phyloP scores from a whole-genome alignment of 2,329 filamentous ascomycete genomes.

The Ilyonectria robusta region DNA sequence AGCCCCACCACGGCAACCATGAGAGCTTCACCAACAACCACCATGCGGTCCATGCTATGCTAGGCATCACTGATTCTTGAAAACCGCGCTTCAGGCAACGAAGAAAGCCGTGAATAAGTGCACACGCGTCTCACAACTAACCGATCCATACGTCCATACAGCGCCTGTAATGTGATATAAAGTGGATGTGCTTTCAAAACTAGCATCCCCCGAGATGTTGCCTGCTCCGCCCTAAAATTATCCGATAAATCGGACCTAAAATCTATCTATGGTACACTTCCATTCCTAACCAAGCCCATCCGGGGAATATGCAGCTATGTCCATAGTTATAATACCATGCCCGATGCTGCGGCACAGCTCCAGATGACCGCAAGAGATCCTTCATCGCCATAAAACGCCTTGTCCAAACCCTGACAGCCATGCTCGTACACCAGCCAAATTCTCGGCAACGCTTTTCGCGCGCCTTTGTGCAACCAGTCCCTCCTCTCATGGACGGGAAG shows the following conservation, averaged over 20 bases:
- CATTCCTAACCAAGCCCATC: conserved; percentile 18
- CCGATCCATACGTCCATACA: background rate
- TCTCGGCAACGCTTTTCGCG: conserved; percentile 8
- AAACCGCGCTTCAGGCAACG: background rate
- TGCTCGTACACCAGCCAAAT: conserved; percentile 25
- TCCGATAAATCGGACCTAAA: conserved; percentile 13
- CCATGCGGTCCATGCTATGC: background rate
- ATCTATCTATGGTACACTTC: conserved; percentile 28
- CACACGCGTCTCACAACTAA: background rate
- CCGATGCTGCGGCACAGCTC: conserved; percentile 48
- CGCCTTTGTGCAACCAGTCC: background rate
- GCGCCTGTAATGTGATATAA: background rate
- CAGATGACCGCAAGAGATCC: conserved; percentile 51
- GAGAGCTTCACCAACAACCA: conserved; percentile 19
- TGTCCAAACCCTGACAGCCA: conserved; percentile 39
- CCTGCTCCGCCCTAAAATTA: conserved; percentile 10
- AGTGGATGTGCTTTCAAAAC: conserved; percentile 11
- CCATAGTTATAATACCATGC: conserved; percentile 20
- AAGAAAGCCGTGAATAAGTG: background rate
- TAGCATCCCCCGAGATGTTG: conserved; percentile 13
- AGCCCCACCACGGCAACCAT: conserved; percentile 23
- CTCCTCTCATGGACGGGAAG: background rate
- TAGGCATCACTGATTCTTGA: conserved; percentile 10
- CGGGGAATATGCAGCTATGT: conserved; percentile 20
- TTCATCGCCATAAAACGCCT: conserved; percentile 56